These are phyloP conservation scores for Phyllosticta citrichinensis DNA, from an alignment of 2,329 filamentous ascomycete genomes.

Conservation along the genomic window DNA sequence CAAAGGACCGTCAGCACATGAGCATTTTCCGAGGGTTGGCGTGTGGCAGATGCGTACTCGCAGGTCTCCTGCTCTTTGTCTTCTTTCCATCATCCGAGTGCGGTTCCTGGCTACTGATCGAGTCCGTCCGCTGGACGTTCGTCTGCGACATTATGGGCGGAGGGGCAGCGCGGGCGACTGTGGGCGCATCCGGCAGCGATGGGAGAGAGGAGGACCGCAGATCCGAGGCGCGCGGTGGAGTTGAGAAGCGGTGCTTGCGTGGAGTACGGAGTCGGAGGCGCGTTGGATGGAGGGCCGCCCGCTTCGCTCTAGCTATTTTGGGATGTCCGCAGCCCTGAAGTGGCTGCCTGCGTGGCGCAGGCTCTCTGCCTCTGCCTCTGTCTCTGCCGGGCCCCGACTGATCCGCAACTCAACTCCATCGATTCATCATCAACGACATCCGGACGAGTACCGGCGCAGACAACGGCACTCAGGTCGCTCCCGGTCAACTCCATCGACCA, in stretches of 20 bases:
- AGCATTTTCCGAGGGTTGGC: neutral
- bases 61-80: slow-evolving; percentile 81
- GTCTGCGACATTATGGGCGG: slow-evolving; percentile 35
- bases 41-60: slow-evolving; percentile 50
- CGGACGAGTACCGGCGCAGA: neutral
- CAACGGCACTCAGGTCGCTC: too few species aligned
- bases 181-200: slow-evolving; percentile 5
- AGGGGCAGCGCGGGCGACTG: neutral
- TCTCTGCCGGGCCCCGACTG: too few species aligned
- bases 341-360: neutral
- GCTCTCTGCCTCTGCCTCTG: too few species aligned
- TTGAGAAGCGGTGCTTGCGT: neutral
- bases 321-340: slow-evolving; percentile 1
- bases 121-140: slow-evolving; percentile 32
- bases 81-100: slow-evolving; percentile 41
- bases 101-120: slow-evolving; percentile 34
- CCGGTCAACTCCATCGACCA: neutral
- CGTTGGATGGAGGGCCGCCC: slow-evolving; percentile 1
- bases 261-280: slow-evolving; percentile 7
- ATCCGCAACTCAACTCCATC: neutral
- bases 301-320: neutral
- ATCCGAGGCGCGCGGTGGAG: neutral
- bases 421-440: neutral
- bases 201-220: neutral
- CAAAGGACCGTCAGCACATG: slow-evolving; percentile 16